Percentiles rank a stretch among this genome's conserved stretches.
Evolutionary conservation across 2,329 filamentous ascomycete species (phyloP).

Genomic region (Fusarium pseudoanthophilum): DNA sequence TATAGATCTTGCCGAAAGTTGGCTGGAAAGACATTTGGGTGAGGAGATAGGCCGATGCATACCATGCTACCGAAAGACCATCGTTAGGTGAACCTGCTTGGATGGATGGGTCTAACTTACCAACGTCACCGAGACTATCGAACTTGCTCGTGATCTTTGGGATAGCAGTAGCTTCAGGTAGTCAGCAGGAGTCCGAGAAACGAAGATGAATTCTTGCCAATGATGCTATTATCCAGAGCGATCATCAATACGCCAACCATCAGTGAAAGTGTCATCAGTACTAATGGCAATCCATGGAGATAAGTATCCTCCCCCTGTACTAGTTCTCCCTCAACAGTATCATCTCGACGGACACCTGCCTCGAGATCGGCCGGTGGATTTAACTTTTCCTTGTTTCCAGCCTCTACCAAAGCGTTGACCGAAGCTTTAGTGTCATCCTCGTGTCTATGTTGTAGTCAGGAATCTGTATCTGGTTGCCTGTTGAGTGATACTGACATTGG

Average conservation of each 20-base stretch:
- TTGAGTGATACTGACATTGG: not conserved
- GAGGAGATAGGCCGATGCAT: constrained; percentile 46
- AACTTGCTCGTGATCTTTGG: constrained; percentile 45
- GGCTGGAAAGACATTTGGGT: constrained; percentile 41
- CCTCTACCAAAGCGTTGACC: accelerated
- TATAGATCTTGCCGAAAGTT: constrained; percentile 48
- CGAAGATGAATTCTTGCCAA: not conserved
- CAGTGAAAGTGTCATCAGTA: constrained; percentile 32
- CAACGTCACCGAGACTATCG: constrained; percentile 49
- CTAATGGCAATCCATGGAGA: constrained; percentile 21
- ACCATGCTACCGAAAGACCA: constrained; percentile 47
- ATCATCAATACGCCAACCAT: constrained; percentile 37
- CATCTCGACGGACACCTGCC: not conserved
- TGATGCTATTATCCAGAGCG: constrained; percentile 40
- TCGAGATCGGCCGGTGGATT: not conserved
- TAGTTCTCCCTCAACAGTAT: not conserved
- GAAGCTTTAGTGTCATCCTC: accelerated
- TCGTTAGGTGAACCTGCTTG: too few relatives aligned
- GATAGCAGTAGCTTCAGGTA: constrained; percentile 37
- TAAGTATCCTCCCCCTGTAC: constrained; percentile 8
- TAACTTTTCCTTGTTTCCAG: not conserved
- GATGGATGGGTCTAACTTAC: not conserved
- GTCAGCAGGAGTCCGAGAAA: not conserved
- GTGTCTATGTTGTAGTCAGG: not conserved
- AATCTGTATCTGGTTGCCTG: accelerated